phyloP scores from a whole-genome alignment of 2,329 filamentous ascomycete species.

The Neonectria coccinea region DNA sequence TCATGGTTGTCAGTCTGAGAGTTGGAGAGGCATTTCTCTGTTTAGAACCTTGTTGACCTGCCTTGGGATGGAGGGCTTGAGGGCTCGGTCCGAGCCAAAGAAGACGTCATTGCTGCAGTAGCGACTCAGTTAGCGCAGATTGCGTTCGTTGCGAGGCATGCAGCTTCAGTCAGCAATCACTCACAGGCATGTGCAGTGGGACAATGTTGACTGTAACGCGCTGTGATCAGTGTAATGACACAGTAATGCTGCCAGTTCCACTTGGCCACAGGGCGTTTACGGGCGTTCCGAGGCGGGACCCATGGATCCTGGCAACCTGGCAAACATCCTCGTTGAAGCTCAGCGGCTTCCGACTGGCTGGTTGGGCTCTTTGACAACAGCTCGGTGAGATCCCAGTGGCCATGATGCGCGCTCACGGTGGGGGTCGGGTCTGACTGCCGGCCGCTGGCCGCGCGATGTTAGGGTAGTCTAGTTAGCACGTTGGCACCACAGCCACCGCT shows the following conservation, averaged over 20 bases:
- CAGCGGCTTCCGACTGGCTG: conserved; percentile 27
- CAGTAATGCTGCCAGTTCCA: conserved; percentile 23
- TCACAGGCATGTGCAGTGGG: conserved; percentile 36
- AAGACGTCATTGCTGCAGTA: conserved; percentile 40
- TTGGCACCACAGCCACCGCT: conserved; percentile 22
- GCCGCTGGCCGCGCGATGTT: conserved; percentile 29
- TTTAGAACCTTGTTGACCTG: conserved; percentile 38
- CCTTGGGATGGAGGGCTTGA: neutral
- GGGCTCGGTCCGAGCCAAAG: conserved; percentile 8
- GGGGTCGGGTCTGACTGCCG: conserved; percentile 5
- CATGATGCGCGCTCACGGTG: conserved; percentile 14
- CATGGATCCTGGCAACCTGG: neutral
- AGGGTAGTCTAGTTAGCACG: conserved; percentile 24
- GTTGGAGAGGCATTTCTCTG: neutral
- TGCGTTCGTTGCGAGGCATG: conserved; percentile 19
- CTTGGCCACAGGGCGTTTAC: conserved; percentile 7
- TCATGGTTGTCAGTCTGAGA: neutral
- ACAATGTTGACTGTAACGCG: conserved; percentile 36
- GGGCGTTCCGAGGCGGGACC: conserved; percentile 14
- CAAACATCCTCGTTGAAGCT: conserved; percentile 2
- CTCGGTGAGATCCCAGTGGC: conserved; percentile 17
- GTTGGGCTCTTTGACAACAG: conserved; percentile 1
- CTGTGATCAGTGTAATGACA: conserved; percentile 24
- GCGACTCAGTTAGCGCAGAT: conserved; percentile 30
- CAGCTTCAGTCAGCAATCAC: conserved; percentile 30